phyloP scores from a whole-genome alignment of 1,139 yeast species.

The Pichia cactophila region DNA sequence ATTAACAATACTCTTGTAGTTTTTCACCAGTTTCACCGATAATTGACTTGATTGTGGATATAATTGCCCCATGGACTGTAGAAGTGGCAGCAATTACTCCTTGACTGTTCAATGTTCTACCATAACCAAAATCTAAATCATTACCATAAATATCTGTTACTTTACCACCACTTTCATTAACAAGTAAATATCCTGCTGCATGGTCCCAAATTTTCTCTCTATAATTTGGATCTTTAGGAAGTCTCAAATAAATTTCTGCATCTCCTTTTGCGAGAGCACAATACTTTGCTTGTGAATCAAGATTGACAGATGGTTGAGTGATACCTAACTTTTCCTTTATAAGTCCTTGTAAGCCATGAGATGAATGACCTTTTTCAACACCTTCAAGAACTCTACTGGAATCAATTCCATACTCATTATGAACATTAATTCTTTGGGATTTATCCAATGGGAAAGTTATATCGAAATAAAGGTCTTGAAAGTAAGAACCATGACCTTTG shows the following conservation, averaged over 20 bases:
- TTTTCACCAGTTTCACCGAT: slow-evolving; percentile 28
- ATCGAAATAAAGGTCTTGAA: slow-evolving; percentile 37
- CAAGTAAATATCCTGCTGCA: slow-evolving; percentile 86
- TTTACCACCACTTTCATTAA: slow-evolving; percentile 84
- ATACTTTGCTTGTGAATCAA: slow-evolving; percentile 95
- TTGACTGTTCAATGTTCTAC: slow-evolving; percentile 71
- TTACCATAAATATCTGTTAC: slow-evolving; percentile 80
- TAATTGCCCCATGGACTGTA: slow-evolving; percentile 52
- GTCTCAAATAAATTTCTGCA: slow-evolving; percentile 84
- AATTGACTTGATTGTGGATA: slow-evolving; percentile 44
- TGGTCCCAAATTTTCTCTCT: slow-evolving; percentile 98
- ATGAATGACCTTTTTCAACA: slow-evolving; percentile 94
- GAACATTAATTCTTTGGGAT: slow-evolving; percentile 34
- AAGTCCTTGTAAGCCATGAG: slow-evolving; percentile 77
- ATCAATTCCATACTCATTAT: slow-evolving; percentile 34
- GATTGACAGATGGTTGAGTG: slow-evolving; percentile 46
- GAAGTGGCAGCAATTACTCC: slow-evolving; percentile 90
- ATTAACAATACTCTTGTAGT: slow-evolving; percentile 20
- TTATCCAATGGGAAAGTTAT: slow-evolving; percentile 33
- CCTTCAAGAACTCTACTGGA: slow-evolving; percentile 79
- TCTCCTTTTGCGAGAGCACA: slow-evolving; percentile 86
- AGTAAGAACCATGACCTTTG: slow-evolving; percentile 65
- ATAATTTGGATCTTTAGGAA: slow-evolving; percentile 70
- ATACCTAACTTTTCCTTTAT: slow-evolving; percentile 66
- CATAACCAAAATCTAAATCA: slow-evolving; percentile 76